Base-by-base conservation (phyloP, 352 stramenopile genomes). In the Globisporangium uncinulatum region DNA sequence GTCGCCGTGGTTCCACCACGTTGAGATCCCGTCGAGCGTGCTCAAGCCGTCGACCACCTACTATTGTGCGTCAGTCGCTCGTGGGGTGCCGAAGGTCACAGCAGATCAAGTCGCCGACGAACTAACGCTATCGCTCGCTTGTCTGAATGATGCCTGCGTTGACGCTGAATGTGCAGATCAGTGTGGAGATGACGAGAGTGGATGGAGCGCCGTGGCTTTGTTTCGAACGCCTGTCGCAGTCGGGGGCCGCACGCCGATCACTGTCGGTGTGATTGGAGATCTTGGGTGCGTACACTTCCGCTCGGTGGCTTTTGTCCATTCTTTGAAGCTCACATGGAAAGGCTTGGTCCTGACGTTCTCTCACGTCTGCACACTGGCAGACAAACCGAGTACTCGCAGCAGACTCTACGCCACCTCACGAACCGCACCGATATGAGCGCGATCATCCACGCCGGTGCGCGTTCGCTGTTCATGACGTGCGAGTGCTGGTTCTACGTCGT, bases 261-360 rank as follows among this genome's bases (percentile, higher is more conserved):
- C 67, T 13, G 93, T 97, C 59, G 89, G 75, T 34, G 65, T 97
- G 13, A 78, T 97, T 59, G 92, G 89, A 53, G 90, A 98, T 62
- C 73, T 98, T 13, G 89, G 88, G 79, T 89, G 65, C 37, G 70
- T 44, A 13, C 14, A 6, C 36, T 41, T n/a, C n/a, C n/a, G 36
- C 9, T 41, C 36, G 36, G 36, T 11, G 14, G 0, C 39, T 4
- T 17, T 19, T 13, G 1, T 11, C 8, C 39, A 11, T 19, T 44
- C 14, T 19, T 17, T 19, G 39, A 7, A 5, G 19, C 14, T 44
- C 14, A 6, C 13, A 44, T 19, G 39, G 14, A 2, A 13, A 44
- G 7, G 6, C n/a, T 39, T 15, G n/a, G 8, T 6, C 19, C 32
- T 51, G 15, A 5, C 24, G 3, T 34, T 11, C 21, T 8, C 17